Evolutionary conservation across 2,329 filamentous ascomycete genomes (phyloP).

Genomic region (Xylaria sp.): DNA sequence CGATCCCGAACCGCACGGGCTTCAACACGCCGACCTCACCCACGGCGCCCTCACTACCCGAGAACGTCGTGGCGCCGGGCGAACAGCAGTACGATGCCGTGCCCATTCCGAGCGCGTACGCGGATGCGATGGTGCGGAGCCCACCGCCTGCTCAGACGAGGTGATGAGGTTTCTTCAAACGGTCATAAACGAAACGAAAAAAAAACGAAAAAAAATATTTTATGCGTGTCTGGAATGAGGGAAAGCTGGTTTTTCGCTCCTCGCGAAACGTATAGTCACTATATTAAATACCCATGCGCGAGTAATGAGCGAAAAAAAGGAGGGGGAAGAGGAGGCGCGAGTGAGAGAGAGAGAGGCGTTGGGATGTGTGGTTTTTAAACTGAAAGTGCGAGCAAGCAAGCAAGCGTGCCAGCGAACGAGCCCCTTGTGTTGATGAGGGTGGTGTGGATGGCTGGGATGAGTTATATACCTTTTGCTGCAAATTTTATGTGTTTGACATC

Average conservation of each 20-base stretch:
- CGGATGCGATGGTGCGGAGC: constrained; percentile 49
- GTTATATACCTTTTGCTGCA: too few species aligned
- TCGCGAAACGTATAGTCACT: constrained; percentile 2
- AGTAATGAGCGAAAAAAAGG: constrained; percentile 4
- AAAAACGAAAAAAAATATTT: too few species aligned
- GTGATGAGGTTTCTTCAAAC: constrained; percentile 28
- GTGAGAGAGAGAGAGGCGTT: constrained; percentile 22
- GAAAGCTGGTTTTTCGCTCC: constrained; percentile 5
- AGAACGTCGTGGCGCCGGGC: constrained; percentile 56
- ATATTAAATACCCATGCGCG: constrained; percentile 16
- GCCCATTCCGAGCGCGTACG: constrained; percentile 82
- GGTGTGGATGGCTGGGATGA: too few species aligned
- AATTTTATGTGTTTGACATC: too few species aligned
- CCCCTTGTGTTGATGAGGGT: background rate
- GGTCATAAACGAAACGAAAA: too few species aligned
- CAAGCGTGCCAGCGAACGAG: too few species aligned
- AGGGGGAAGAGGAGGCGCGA: background rate
- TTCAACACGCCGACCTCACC: constrained; percentile 49
- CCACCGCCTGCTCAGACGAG: constrained; percentile 42
- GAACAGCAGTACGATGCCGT: constrained; percentile 82
- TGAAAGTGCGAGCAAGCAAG: too few species aligned
- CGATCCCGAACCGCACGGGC: constrained; percentile 66
- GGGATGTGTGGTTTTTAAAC: background rate
- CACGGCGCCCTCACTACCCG: constrained; percentile 25
- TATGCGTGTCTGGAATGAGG: too few species aligned